Base-by-base conservation (phyloP, 495 filamentous ascomycete genomes). In the Recurvomyces mirabilis region DNA sequence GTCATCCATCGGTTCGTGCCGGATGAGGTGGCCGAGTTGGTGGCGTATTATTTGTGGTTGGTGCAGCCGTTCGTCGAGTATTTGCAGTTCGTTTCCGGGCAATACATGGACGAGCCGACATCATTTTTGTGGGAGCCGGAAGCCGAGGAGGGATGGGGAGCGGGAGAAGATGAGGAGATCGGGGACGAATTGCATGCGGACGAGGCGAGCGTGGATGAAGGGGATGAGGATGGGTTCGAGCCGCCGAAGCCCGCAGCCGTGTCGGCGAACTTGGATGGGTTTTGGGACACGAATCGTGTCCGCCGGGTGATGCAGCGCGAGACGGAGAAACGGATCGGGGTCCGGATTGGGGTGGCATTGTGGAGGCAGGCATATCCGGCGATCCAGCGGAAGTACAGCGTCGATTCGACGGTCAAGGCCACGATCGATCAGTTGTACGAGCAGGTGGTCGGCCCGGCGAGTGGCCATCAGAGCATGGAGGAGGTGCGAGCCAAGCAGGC, bases 11-110 rank as follows among this genome's bases (percentile, higher is more conserved):
- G 38, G 38, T 49, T 13, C 20, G 12, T 42, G 25, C 40, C 26
- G 10, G 7, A 18, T 17, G 40, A 42, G 26, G 40, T 42, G 9
- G 40, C 13, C 14, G 40, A 42, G 40, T 23, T 42, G 29, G 23
- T 42, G 29, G 40, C 32, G 40, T 42, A 32, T 30, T 42, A 31
- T 42, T 42, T 42, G 40, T 42, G 40, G 24, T 42, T 42, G 29
- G 40, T 32, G 26, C 6, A 31, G 23, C 40, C 18, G 18, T 42
- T 42, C 29, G 18, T 42, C n/a, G 13, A 14, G 21, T 12, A 18
- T 17, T 31, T 42, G 24, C 40, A 42, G 40, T 18, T 40, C 20
- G 19, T 29, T 7, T 9, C 24, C 20, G 10, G 38, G 15, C 11
- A 18, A 15, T 15, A 36, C 11, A 36, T 9, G 7, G 26, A 30